Evolutionary conservation across 2,329 filamentous ascomycete genomes (phyloP).

Genomic region (Colletotrichum zoysiae): DNA sequence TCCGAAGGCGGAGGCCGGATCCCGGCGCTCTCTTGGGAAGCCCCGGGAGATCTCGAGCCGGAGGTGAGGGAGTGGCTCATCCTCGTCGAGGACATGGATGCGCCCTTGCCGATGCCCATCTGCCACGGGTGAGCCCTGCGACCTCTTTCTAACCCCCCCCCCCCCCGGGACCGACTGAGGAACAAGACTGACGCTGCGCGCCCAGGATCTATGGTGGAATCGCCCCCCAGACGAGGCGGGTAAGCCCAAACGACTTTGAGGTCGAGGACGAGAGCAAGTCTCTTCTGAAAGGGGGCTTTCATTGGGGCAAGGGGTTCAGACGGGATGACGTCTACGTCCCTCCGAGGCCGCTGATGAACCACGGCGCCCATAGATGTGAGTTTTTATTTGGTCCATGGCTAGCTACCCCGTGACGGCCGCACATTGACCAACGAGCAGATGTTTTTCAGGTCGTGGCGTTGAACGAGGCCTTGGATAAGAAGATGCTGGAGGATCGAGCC

Average conservation of each 20-base stretch:
- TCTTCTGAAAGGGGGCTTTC: slow-evolving; percentile 58
- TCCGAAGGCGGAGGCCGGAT: slow-evolving; percentile 54
- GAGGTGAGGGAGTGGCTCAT: slow-evolving; percentile 60
- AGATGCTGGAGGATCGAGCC: slow-evolving; percentile 52
- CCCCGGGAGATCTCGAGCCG: slow-evolving; percentile 45
- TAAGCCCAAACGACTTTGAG: slow-evolving; percentile 55
- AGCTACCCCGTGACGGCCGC: background rate
- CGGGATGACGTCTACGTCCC: slow-evolving; percentile 57
- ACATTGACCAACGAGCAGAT: slow-evolving; percentile 47
- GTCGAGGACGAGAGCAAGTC: slow-evolving; percentile 47
- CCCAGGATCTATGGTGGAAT: slow-evolving; percentile 55
- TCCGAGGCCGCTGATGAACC: slow-evolving; percentile 61
- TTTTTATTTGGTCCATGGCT: background rate
- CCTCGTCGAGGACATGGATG: slow-evolving; percentile 61
- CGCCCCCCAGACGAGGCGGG: slow-evolving; percentile 49
- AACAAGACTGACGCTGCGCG: background rate
- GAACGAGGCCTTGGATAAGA: slow-evolving; percentile 55
- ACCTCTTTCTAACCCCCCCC: background rate
- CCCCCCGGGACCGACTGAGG: background rate
- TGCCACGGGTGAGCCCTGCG: slow-evolving; percentile 56
- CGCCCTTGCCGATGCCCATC: slow-evolving; percentile 58
- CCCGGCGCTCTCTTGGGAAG: slow-evolving; percentile 57
- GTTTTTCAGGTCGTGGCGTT: slow-evolving; percentile 64
- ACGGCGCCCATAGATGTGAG: slow-evolving; percentile 64
- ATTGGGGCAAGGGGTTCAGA: slow-evolving; percentile 57